These are phyloP conservation scores for Ophiostoma novo-ulmi DNA, from an alignment of 2,329 filamentous ascomycete species.

Conservation along the genomic window DNA sequence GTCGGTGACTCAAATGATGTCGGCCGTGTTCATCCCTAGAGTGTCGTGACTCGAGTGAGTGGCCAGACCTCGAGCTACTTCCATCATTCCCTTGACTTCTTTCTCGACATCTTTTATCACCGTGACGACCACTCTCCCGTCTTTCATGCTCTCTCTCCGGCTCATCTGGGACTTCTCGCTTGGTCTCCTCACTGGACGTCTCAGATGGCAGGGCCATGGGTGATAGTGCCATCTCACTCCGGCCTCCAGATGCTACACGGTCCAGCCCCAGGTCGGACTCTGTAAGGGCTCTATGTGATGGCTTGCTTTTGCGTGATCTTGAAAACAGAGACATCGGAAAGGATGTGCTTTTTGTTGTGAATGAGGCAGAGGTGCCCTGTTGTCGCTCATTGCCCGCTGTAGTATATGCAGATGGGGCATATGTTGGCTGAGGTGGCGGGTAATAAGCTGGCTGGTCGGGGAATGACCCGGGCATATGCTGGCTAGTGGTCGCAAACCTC, in stretches of 20 bases:
- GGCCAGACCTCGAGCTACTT: not conserved
- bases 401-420: not conserved
- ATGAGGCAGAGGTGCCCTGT: not conserved
- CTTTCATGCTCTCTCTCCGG: not conserved
- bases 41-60: not conserved
- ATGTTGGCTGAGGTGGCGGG: not conserved
- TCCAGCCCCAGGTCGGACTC: not conserved
- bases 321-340: conserved; percentile 1
- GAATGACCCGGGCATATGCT: conserved; percentile 8
- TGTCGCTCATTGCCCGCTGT: not conserved
- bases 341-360: not conserved
- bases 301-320: not conserved
- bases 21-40: not conserved
- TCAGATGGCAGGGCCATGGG: conserved; percentile 23
- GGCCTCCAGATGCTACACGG: not conserved
- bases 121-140: not conserved
- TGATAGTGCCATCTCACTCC: not conserved
- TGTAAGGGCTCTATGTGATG: not conserved
- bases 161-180: not conserved
- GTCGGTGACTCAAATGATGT: not conserved
- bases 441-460: conserved; percentile 3
- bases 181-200: conserved; percentile 17
- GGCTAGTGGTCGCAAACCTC: not conserved
- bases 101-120: not conserved
- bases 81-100: not conserved